These are phyloP conservation scores for Aspergillus leporis DNA, from an alignment of 495 filamentous ascomycete genomes.

Conservation along the genomic window DNA sequence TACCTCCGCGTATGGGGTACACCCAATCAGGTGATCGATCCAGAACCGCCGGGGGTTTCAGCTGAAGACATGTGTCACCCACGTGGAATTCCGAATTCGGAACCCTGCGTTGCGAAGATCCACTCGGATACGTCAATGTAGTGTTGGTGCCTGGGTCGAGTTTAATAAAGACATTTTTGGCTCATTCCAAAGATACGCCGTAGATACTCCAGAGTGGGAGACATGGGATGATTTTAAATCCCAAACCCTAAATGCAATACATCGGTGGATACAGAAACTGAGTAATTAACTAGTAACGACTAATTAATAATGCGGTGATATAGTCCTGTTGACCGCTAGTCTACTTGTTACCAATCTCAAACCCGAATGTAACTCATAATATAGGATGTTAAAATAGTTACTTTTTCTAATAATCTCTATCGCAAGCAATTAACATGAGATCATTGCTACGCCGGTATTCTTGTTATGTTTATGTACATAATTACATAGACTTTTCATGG, in stretches of 20 bases:
- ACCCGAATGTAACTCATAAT: background rate
- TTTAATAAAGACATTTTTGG: background rate
- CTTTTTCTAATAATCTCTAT: background rate
- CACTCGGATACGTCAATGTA: background rate
- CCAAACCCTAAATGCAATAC: background rate
- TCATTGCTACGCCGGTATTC: too few relatives aligned
- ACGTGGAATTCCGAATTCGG: background rate
- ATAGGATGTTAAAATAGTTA: background rate
- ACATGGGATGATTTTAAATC: background rate
- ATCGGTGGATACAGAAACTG: background rate
- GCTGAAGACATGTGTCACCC: constrained; percentile 2
- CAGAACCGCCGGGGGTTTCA: background rate
- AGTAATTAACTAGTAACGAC: too few relatives aligned
- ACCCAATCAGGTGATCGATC: background rate
- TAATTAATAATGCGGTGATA: background rate
- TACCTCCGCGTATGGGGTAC: background rate
- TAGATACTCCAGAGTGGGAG: background rate
- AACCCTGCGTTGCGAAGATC: background rate
- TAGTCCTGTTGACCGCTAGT: background rate
- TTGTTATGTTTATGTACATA: too few relatives aligned
- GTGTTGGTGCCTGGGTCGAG: background rate
- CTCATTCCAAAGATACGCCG: too few relatives aligned
- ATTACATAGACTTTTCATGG: too few relatives aligned
- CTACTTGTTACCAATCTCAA: background rate
- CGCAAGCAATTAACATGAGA: too few relatives aligned